Evolutionary conservation across 164 flowering plant species (phyloP), one percentile per base, ranked within the genome.

Genomic region (Taxillus chinensis): DNA sequence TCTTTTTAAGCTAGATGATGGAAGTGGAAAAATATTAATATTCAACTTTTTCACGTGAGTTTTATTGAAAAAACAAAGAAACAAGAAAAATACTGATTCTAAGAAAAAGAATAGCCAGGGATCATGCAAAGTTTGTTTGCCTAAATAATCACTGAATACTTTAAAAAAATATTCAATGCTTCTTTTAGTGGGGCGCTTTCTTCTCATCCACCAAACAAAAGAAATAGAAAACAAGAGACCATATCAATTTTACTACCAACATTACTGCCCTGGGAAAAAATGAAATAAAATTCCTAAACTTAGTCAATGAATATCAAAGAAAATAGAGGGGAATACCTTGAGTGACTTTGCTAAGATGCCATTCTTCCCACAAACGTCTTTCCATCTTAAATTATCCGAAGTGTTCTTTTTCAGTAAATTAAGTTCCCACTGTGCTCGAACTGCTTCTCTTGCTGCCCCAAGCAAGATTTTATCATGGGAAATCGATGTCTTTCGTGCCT

Each of bases 361-460:
- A 57, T 57, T 41, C 41, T 40, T 57, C 43, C 59, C 59, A 40
- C 59, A 57, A 57, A 57, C 43, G 39, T 38, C 41, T 57, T 57
- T 57, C 59, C 59, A 57, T 38, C 59, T 37, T 38, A 57, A 57
- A 15, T 57, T 57, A 40, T 57, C 59, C 4, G 41, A 38, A 40
- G 59, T 57, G 14, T 57, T 7, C 59, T 57, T 57, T 57, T 57
- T 57, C 59, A 55, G 42, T 64, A 41, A 55, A 68, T 70, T 71
- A 37, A 80, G 62, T 59, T 80, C 83, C 81, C 92, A 86, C 11
- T 80, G 73, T 55, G 84, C 89, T 73, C 68, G 77, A 14, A 86
- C 88, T n/a, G 88, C 91, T 63, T 83, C 91, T 68, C 86, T 79
- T n/a, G 91, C 82, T 1, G 91, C 88, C 15, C 86, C 91, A 56